Evolutionary conservation across 805 yeast genomes (phyloP).

Genomic region (Cyberlindnera maclurae): DNA sequence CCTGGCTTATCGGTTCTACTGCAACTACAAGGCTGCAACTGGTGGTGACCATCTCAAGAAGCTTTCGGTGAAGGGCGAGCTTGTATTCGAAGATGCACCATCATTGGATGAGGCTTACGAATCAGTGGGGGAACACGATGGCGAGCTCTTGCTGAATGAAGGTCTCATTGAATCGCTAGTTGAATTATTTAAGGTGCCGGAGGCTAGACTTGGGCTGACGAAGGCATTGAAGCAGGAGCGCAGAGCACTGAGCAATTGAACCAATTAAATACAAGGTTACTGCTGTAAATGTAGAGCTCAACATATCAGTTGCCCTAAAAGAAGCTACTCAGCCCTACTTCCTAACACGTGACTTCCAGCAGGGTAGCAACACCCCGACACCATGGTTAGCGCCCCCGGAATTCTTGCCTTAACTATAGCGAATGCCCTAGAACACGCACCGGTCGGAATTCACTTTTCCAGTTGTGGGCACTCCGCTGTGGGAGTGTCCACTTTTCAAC

Average conservation of each 20-base stretch:
- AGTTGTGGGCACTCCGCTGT: not conserved
- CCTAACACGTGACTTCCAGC: conserved; percentile 7
- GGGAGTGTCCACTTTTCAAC: conserved; percentile 10
- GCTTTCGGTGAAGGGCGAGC: conserved; percentile 40
- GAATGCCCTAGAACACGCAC: no score
- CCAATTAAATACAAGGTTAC: not conserved
- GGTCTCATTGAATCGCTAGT: conserved; percentile 40
- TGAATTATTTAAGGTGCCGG: conserved; percentile 37
- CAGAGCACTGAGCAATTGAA: not conserved
- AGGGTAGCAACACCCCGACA: not conserved
- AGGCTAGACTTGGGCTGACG: conserved; percentile 35
- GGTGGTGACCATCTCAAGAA: conserved; percentile 67
- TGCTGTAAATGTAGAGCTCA: not conserved
- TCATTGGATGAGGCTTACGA: conserved; percentile 26
- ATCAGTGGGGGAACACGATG: conserved; percentile 1
- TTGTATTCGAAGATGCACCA: conserved; percentile 27
- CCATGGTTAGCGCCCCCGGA: not conserved
- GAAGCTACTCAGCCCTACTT: conserved; percentile 5
- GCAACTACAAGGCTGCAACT: conserved; percentile 70
- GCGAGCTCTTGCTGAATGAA: conserved; percentile 34
- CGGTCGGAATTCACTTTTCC: not conserved
- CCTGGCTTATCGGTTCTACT: conserved; percentile 71
- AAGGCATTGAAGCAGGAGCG: conserved; percentile 53
- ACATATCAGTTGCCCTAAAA: conserved; percentile 2
- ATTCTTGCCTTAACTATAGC: not conserved